Conservation (phyloP, 495 filamentous ascomycete genomes). For the Lasiosphaeria ovina region DNA sequence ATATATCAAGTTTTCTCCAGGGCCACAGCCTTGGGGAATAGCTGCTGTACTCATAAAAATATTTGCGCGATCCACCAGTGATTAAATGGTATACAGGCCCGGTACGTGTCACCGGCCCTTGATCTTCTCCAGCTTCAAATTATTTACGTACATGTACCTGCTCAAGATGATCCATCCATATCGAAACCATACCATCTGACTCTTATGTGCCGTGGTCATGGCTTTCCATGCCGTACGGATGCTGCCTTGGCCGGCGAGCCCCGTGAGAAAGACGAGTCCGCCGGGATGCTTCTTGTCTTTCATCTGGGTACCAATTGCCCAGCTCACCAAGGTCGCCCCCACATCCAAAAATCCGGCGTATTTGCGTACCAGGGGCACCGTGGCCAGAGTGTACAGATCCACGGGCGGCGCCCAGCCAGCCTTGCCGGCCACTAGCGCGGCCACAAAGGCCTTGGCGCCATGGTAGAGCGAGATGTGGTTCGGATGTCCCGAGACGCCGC, state of each 20-base stretch:
- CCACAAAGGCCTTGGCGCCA: constrained; percentile 72
- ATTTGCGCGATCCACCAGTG: too few relatives aligned
- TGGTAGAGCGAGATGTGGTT: constrained; percentile 88
- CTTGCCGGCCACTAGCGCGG: constrained; percentile 58
- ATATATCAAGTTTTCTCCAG: background rate
- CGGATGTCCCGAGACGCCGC: constrained; percentile 79
- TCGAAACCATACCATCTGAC: constrained; percentile 98
- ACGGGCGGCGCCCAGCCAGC: constrained; percentile 70
- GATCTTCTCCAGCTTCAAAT: constrained; percentile 63
- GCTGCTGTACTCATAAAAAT: background rate
- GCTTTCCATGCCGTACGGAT: constrained; percentile 65
- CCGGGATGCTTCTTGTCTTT: constrained; percentile 45
- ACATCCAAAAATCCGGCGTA: constrained; percentile 76
- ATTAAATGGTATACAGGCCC: too few relatives aligned
- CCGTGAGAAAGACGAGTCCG: constrained; percentile 68
- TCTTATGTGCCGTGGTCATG: constrained; percentile 84
- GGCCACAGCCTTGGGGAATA: background rate
- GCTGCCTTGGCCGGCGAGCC: constrained; percentile 53
- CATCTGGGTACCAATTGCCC: constrained; percentile 38
- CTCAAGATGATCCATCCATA: constrained; percentile 93
- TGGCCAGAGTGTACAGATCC: constrained; percentile 77
- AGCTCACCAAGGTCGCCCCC: constrained; percentile 57
- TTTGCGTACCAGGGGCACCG: constrained; percentile 69
- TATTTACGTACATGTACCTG: constrained; percentile 95
- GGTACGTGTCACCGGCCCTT: constrained; percentile 15